Base-by-base conservation (phyloP, 768 basidiomycete species). In the Termitomyces sp. region DNA sequence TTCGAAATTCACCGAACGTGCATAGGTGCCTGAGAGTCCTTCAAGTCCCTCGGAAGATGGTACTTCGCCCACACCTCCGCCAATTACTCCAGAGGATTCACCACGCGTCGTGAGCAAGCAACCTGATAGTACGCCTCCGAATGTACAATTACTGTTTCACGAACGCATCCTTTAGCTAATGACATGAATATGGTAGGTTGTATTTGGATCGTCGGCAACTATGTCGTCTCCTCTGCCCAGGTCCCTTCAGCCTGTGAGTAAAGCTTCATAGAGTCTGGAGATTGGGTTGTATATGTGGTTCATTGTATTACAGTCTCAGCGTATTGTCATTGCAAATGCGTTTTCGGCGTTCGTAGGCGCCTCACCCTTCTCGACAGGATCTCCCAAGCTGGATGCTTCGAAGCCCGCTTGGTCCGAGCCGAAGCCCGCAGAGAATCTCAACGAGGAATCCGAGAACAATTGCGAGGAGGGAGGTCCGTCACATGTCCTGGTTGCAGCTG, bases 291-390 rank as follows among this genome's bases (percentile, higher is more conserved):
- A 15, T 7, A 26, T 23, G 21, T 33, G 15, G 9, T 48, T 50
- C 1, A 48, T 7, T 30, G 3, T 30, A 21, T 9, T 42, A 11
- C 30, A 50, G 45, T 33, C 52, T 1, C 41, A 64, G 57, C 57
- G 62, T 15, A 19, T 50, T 35, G 58, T 62, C 4, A 58, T 63
- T 10, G 46, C 58, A 15, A 69, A 67, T 41, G 68, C 73, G n/a
- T 77, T 77, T 58, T 73, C 75, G 19, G 67, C 72, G 15, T 78
- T 76, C 54, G 67, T 71, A 15, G 65, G 69, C 14, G 64, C 70
- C 5, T 75, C 76, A 17, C 66, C 74, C 5, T 76, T 75, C 26
- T 62, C 70, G 8, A 66, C 57, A 14, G 66, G 61, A 37, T 54
- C 63, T 19, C 45, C 57, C 6, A 63, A 61, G 10, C 30, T 40